A percentile compares a stretch with the other conserved stretches of the same genome.
phyloP scores from a whole-genome alignment of 352 stramenopile species.

The Phytophthora pseudosyringae region DNA sequence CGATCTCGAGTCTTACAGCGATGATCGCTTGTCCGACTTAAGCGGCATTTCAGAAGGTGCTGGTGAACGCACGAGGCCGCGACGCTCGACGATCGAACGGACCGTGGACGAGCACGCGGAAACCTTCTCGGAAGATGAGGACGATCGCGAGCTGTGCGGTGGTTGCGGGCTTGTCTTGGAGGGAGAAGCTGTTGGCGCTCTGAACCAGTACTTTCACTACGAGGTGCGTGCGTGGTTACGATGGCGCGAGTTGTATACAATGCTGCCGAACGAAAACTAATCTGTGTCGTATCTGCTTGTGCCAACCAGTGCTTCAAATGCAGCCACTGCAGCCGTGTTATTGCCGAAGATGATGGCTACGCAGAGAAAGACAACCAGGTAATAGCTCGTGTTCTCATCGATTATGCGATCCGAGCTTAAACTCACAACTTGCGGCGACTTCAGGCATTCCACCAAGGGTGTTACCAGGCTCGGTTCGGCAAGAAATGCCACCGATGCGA shows the following conservation, averaged over 20 bases:
- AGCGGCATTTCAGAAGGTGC: constrained; percentile 62
- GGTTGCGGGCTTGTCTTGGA: constrained; percentile 75
- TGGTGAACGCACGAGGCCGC: constrained; percentile 25
- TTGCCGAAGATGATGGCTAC: constrained; percentile 82
- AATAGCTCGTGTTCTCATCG: constrained; percentile 3
- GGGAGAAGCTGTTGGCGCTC: constrained; percentile 77
- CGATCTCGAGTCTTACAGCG: constrained; percentile 66
- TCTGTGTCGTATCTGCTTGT: constrained; percentile 9
- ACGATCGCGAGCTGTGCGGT: constrained; percentile 77
- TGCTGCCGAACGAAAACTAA: constrained; percentile 4
- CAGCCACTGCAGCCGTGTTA: constrained; percentile 71
- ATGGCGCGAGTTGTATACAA: neutral
- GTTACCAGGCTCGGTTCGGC: constrained; percentile 78
- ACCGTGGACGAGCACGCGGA: constrained; percentile 51
- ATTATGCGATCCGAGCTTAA: neutral
- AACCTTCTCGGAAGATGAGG: constrained; percentile 62
- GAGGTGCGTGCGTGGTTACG: constrained; percentile 46
- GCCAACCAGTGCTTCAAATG: constrained; percentile 78
- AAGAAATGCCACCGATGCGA: constrained; percentile 84
- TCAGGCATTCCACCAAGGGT: constrained; percentile 81
- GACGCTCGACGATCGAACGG: constrained; percentile 35
- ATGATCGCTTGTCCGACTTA: constrained; percentile 61
- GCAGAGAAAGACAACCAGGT: constrained; percentile 84
- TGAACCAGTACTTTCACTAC: constrained; percentile 87
- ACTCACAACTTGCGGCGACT: constrained; percentile 10